Base-by-base conservation (phyloP, 345 rosid species). In the Eucalyptus decipiens region DNA sequence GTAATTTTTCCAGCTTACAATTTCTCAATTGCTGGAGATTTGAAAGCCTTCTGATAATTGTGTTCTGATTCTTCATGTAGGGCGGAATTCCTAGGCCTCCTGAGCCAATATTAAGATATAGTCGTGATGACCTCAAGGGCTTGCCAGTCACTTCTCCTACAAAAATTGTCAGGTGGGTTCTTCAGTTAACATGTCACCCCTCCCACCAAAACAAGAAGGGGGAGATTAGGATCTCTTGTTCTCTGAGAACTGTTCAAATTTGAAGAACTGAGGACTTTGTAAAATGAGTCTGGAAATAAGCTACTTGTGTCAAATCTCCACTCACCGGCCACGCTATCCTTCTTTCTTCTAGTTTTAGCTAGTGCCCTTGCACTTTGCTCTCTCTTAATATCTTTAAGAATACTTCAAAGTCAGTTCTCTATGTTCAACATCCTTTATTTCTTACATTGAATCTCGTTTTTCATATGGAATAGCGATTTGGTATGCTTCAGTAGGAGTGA, bases 81-180 rank as follows among this genome's bases (percentile, higher is more conserved):
- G 99, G 99, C 86, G 99, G 99, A 91, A 95, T 97, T 92, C 93
- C 95, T 76, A 95, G 92, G 94, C 97, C 99, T 93, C 91, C 93
- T 54, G 92, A 95, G 93, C 96, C 95, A 47, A 81, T 95, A 87
- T 92, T 94, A 52, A 91, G 91, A 80, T 95, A 94, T 87, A 93
- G 93, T 90, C 93, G 95, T 86, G 98, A 97, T 92, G 94, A 94
- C 87, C 95, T 97, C 80, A 96, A 91, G 92, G 97, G 98, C 88
- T 92, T 96, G 88, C 99, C 99, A n/a, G 96, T 95, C 93, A 93
- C 93, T 87, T 95, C 94, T 91, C 97, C 99, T 69, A 92, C 95
- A 15, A 92, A 92, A 69, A 90, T 92, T 89, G 93, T 93, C 80
- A 97, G 96, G 99, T 96, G 88, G 86, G 83, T 43, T 37, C 45